A percentile compares a stretch with the other conserved stretches of the same genome.
Conservation (phyloP, 2,329 filamentous ascomycete genomes). For the Pestalotiopsis sp. region DNA sequence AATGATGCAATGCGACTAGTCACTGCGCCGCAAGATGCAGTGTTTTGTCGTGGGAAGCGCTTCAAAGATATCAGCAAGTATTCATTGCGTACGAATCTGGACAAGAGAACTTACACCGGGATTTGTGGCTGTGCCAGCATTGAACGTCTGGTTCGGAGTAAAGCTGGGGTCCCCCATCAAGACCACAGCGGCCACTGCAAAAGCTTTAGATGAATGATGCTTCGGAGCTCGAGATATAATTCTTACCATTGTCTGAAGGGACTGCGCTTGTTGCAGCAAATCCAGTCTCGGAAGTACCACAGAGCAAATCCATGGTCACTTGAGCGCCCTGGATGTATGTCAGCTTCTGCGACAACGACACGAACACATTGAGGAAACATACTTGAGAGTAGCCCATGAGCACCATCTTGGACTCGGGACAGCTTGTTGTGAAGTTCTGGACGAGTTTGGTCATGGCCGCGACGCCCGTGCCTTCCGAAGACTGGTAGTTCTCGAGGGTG, state of each 20-base stretch:
- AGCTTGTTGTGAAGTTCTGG: slow-evolving; percentile 28
- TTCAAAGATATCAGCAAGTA: neutral
- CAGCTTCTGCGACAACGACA: slow-evolving; percentile 6
- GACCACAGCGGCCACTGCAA: slow-evolving; percentile 32
- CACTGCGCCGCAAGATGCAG: slow-evolving; percentile 17
- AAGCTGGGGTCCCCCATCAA: slow-evolving; percentile 38
- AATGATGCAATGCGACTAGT: slow-evolving; percentile 19
- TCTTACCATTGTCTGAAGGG: slow-evolving; percentile 18
- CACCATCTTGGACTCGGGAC: slow-evolving; percentile 34
- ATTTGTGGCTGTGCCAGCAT: slow-evolving; percentile 31
- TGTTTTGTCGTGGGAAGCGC: slow-evolving; percentile 20
- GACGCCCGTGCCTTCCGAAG: slow-evolving; percentile 32
- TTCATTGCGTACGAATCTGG: no score
- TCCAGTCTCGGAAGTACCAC: slow-evolving; percentile 22
- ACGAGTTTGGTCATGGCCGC: slow-evolving; percentile 31
- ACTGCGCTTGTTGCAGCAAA: slow-evolving; percentile 21
- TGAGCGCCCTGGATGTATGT: slow-evolving; percentile 27
- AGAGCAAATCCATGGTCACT: slow-evolving; percentile 31
- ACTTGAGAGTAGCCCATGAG: slow-evolving; percentile 37
- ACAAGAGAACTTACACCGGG: slow-evolving; percentile 23
- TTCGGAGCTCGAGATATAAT: neutral
- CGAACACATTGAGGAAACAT: slow-evolving; percentile 9
- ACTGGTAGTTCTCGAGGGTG: slow-evolving; percentile 26
- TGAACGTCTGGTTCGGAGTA: slow-evolving; percentile 28
- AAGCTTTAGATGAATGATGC: neutral